Evolutionary conservation across 2,329 filamentous ascomycete species (phyloP), one percentile per base, ranked within the genome.

Genomic region (Pseudodiploospora longispora): DNA sequence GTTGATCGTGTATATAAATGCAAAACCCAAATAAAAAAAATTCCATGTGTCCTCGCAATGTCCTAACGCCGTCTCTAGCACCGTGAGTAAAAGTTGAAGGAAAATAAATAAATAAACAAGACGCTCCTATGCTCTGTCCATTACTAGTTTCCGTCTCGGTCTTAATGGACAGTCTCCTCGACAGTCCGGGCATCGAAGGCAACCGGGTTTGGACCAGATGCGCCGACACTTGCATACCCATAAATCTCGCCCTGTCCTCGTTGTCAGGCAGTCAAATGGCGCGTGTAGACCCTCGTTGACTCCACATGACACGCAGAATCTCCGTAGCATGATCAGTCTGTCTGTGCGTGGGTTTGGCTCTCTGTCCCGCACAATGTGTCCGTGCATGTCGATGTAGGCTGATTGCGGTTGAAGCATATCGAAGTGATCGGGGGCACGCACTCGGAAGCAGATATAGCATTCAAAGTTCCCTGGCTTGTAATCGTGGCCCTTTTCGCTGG

Each of bases 261-360:
- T 68, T 7, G 58, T 61, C 19, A 69, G 49, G 33, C 59, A 60
- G 50, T 67, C 65, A 31, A 59, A 61, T 2, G 65, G 60, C 3
- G 52, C 58, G 41, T 69, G 63, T 6, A 69, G 52, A 2, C 64
- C 65, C 27, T 58, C 50, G 27, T 54, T 52, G 38, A 69, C 59
- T n/a, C 66, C 66, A 38, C 66, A 69, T 19, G 62, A 63, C 41
- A 69, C 63, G 49, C 66, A 69, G 49, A 67, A 69, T 27, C 66
- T 59, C 6, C 66, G 62, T 6, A 69, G 55, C 41, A 55, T 50
- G 19, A 62, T 50, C 30, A 56, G 46, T n/a, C 52, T 55, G 45
- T 64, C 61, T n/a, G 37, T 40, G 7, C 48, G 49, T 3, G 54
- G 46, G 10, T 51, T 46, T 9, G 60, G 57, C 29, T 59, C 50